Percentiles rank a stretch among this genome's conserved stretches.
Evolutionary conservation across 208 protist species (phyloP).

Genomic region (Leishmania guyanensis): DNA sequence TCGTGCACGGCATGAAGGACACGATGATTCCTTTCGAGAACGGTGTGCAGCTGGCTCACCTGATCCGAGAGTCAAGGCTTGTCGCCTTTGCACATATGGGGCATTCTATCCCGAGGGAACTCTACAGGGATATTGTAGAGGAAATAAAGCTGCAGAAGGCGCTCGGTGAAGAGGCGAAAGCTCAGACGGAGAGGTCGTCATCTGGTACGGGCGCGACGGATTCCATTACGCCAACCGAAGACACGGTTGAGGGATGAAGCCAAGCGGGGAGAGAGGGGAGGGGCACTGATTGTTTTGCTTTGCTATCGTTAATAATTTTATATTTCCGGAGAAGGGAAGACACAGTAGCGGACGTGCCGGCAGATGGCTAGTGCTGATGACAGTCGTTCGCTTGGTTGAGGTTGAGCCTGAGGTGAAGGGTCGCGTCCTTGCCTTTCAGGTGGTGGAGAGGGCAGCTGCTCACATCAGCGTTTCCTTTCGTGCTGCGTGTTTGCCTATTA

Average conservation of each 20-base stretch:
- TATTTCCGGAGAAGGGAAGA: neutral
- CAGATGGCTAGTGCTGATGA: neutral
- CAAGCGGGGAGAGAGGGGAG: neutral
- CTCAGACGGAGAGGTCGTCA: neutral
- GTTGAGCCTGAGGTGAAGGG: neutral
- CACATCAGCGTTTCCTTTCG: neutral
- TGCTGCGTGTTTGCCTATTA: neutral
- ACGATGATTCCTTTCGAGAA: conserved; percentile 61
- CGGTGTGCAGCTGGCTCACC: conserved; percentile 42
- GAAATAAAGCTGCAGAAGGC: conserved; percentile 35
- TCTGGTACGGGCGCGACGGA: neutral
- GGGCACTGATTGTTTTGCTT: neutral
- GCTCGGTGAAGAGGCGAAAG: neutral
- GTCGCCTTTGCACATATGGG: conserved; percentile 59
- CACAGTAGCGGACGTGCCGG: neutral
- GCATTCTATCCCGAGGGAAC: conserved; percentile 40
- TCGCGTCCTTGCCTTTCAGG: neutral
- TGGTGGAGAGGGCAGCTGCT: neutral
- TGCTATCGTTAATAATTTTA: neutral
- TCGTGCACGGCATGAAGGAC: conserved; percentile 68
- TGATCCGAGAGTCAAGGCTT: conserved; percentile 44
- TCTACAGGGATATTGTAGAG: conserved; percentile 34
- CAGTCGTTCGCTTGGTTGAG: neutral
- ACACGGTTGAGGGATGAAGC: neutral
- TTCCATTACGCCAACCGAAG: neutral